These are phyloP conservation scores for Fusarium sp. DNA, from an alignment of 2,329 filamentous ascomycete species.

Conservation along the genomic window DNA sequence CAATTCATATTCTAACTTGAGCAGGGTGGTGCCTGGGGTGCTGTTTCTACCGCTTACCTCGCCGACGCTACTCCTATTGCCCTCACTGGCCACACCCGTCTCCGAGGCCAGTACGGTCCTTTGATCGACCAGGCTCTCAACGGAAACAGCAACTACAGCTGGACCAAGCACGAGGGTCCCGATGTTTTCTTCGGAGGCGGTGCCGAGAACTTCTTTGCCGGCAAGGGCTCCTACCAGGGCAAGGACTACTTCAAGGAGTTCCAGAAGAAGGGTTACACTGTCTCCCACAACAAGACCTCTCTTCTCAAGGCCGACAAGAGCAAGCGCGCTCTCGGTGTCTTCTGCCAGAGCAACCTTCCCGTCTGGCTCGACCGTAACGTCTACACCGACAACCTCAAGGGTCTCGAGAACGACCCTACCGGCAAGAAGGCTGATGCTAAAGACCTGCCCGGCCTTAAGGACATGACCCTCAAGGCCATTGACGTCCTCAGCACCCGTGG, in stretches of 20 bases:
- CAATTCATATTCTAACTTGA: slow-evolving; percentile 22
- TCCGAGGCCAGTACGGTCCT: slow-evolving; percentile 75
- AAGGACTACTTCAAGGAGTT: slow-evolving; percentile 86
- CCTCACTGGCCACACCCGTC: slow-evolving; percentile 77
- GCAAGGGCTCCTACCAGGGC: slow-evolving; percentile 70
- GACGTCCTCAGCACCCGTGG: slow-evolving; percentile 78
- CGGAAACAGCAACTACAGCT: slow-evolving; percentile 82
- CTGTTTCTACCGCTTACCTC: slow-evolving; percentile 83
- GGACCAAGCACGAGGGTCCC: slow-evolving; percentile 79
- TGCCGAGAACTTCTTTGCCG: slow-evolving; percentile 82
- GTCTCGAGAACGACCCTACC: slow-evolving; percentile 75
- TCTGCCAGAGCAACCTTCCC: slow-evolving; percentile 79
- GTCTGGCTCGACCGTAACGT: slow-evolving; percentile 91
- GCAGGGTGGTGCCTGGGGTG: slow-evolving; percentile 68
- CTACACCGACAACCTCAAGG: slow-evolving; percentile 76
- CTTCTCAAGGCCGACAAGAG: slow-evolving; percentile 68
- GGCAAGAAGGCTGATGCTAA: slow-evolving; percentile 73
- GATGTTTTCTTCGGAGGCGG: slow-evolving; percentile 88
- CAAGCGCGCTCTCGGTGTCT: slow-evolving; percentile 79
- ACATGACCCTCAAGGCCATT: slow-evolving; percentile 90
- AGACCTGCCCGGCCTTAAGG: slow-evolving; percentile 85
- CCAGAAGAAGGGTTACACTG: slow-evolving; percentile 75
- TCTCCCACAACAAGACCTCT: slow-evolving; percentile 80
- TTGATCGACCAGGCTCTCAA: slow-evolving; percentile 83
- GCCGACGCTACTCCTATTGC: slow-evolving; percentile 87